Conservation (phyloP, 106 monocot species). For the Allium cepa region DNA sequence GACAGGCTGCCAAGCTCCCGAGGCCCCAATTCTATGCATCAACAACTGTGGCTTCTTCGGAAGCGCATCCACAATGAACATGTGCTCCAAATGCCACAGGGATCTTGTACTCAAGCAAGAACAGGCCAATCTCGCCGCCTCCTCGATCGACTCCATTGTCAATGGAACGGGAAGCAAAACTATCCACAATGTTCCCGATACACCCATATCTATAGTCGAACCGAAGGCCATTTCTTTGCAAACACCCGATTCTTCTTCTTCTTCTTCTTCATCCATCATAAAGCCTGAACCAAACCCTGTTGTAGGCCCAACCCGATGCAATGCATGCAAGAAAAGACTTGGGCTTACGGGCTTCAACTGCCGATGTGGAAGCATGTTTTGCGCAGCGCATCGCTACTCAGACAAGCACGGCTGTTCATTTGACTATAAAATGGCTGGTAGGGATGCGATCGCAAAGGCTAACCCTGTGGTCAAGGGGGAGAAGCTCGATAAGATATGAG, state of each 20-base stretch:
- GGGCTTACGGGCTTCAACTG: conserved; percentile 48
- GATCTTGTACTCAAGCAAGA: conserved; percentile 35
- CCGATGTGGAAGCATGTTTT: conserved; percentile 43
- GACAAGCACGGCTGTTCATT: conserved; percentile 43
- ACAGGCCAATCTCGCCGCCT: conserved; percentile 27
- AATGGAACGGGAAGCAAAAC: conserved; percentile 13
- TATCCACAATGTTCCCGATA: conserved; percentile 8
- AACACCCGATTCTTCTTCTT: conserved; percentile 1
- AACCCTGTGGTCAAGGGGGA: conserved; percentile 62
- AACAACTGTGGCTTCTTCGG: conserved; percentile 76
- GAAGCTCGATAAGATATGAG: conserved; percentile 50
- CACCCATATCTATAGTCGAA: conserved; percentile 5
- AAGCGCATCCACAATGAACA: conserved; percentile 53
- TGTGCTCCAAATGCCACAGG: conserved; percentile 68
- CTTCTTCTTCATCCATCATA: background rate
- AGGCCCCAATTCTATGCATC: conserved; percentile 46
- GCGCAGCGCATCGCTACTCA: conserved; percentile 44
- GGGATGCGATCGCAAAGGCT: conserved; percentile 40
- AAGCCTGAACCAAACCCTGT: conserved; percentile 9
- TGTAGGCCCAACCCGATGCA: conserved; percentile 35
- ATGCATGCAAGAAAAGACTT: conserved; percentile 31
- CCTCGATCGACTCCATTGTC: conserved; percentile 31
- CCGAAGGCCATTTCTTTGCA: background rate
- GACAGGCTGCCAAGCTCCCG: conserved; percentile 42
- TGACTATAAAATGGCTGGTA: conserved; percentile 32